phyloP scores from a whole-genome alignment of 768 basidiomycete genomes.

The Lentinus tigrinus region DNA sequence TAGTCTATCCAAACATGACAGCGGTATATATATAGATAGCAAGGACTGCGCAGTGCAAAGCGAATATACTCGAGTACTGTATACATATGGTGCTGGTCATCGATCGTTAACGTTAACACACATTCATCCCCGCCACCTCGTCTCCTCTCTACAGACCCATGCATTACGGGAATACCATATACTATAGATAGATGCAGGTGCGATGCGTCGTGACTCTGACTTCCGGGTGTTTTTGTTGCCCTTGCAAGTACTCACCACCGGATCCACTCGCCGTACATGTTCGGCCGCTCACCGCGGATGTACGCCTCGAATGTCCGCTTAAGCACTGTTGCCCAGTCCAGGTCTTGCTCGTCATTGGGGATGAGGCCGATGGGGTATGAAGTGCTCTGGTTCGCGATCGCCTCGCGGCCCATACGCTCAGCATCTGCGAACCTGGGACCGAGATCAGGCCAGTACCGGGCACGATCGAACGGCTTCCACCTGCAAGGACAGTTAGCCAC shows the following conservation, averaged over 20 bases:
- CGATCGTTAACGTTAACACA: not conserved
- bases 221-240: too few species aligned
- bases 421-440: conserved; percentile 75
- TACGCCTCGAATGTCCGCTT: conserved; percentile 96
- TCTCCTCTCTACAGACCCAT: not conserved
- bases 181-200: too few species aligned
- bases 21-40: not conserved
- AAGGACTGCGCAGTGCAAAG: not conserved
- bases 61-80: not conserved
- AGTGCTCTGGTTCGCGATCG: conserved; percentile 17
- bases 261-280: conserved; percentile 90
- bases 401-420: conserved; percentile 63
- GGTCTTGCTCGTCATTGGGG: conserved; percentile 68
- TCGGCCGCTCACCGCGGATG: conserved; percentile 86
- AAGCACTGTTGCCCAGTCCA: conserved; percentile 91
- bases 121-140: not conserved
- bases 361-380: conserved; percentile 5
- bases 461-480: conserved; percentile 94
- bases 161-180: not conserved
- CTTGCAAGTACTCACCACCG: conserved; percentile 39
- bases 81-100: not conserved
- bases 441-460: conserved; percentile 92
- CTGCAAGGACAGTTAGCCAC: conserved; percentile 37
- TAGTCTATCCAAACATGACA: conserved; percentile 2
- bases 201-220: too few species aligned